Evolutionary conservation across 495 filamentous ascomycete species (phyloP).

Genomic region (Thozetella sp.): DNA sequence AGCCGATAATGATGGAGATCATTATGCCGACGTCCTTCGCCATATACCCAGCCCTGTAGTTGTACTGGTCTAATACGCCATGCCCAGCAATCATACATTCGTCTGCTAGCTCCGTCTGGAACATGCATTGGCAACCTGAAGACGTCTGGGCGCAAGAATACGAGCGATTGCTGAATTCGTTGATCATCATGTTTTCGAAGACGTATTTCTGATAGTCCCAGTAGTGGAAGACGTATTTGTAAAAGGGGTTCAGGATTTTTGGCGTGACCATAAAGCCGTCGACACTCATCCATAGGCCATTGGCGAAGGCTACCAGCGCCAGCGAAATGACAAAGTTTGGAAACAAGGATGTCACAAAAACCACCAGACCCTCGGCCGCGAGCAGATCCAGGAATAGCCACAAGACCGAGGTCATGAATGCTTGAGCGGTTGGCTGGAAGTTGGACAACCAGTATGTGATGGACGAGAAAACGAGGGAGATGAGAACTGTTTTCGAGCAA

Average conservation of each 20-base stretch:
- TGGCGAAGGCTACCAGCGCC: conserved; percentile 77
- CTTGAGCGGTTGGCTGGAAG: conserved; percentile 63
- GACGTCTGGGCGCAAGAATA: conserved; percentile 70
- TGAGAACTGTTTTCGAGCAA: conserved; percentile 56
- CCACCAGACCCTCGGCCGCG: conserved; percentile 79
- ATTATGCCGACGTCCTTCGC: too few species aligned
- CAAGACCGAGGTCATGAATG: conserved; percentile 80
- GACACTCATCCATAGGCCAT: conserved; percentile 86
- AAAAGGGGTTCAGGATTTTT: conserved; percentile 74
- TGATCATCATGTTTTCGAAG: conserved; percentile 91
- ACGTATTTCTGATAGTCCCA: conserved; percentile 86
- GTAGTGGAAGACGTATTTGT: conserved; percentile 82
- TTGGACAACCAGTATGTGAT: conserved; percentile 80
- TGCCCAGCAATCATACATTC: too few species aligned
- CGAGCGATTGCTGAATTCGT: conserved; percentile 67
- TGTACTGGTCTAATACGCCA: too few species aligned
- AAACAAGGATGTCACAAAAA: conserved; percentile 70
- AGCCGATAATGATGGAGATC: too few species aligned
- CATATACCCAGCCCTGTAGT: too few species aligned
- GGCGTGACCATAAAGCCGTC: conserved; percentile 76
- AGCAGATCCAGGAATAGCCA: conserved; percentile 86
- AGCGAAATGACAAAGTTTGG: conserved; percentile 79
- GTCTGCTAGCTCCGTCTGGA: too few species aligned
- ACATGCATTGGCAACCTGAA: too few species aligned
- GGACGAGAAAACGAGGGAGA: conserved; percentile 71